These are phyloP conservation scores for Nitzschia sp. DNA, from an alignment of 108 stramenopile species.

Conservation along the genomic window DNA sequence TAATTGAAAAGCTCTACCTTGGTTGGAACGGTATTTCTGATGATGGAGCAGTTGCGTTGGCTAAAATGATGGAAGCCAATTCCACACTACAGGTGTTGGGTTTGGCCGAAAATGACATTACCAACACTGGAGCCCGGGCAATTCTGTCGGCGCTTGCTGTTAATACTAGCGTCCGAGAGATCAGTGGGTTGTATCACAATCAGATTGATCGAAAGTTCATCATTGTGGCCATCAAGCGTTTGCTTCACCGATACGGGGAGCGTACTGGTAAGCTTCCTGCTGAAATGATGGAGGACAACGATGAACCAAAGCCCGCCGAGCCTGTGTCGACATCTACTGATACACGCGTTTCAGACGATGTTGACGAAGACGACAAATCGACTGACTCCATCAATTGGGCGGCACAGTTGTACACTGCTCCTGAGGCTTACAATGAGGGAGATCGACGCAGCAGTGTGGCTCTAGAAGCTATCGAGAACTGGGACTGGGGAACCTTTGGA, in stretches of 20 bases:
- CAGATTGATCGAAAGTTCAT: conserved; percentile 38
- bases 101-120: conserved; percentile 35
- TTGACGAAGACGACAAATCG: conserved; percentile 7
- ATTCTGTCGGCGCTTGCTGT: conserved; percentile 27
- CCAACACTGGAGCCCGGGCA: conserved; percentile 28
- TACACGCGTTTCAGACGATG: not conserved
- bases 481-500: conserved; percentile 46
- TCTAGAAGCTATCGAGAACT: conserved; percentile 39
- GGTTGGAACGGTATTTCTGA: conserved; percentile 33
- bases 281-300: not conserved
- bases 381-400: conserved; percentile 27
- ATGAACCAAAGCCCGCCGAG: not conserved
- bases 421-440: not conserved
- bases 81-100: conserved; percentile 31
- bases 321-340: not conserved
- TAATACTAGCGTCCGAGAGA: conserved; percentile 32
- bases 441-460: conserved; percentile 13
- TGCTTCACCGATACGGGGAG: conserved; percentile 36
- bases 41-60: conserved; percentile 31
- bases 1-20: conserved; percentile 32
- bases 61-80: conserved; percentile 31
- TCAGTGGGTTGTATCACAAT: conserved; percentile 34
- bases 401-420: conserved; percentile 11
- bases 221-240: conserved; percentile 41
- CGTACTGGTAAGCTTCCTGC: conserved; percentile 7